Evolutionary conservation across 2,329 filamentous ascomycete species (phyloP).

Genomic region (Chaetomium sp.): DNA sequence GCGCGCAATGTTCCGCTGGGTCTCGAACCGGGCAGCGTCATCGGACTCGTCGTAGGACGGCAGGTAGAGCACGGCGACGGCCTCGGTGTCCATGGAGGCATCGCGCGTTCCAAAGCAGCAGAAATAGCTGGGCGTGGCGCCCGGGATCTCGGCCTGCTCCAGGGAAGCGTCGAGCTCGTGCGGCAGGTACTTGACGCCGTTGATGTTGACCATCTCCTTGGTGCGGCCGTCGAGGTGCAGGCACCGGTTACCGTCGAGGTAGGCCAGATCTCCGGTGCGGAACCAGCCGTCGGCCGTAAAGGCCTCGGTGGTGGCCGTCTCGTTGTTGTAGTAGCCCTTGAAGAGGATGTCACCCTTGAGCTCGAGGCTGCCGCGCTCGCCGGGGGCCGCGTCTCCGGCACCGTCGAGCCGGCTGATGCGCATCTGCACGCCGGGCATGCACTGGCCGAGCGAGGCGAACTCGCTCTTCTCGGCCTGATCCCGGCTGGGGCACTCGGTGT

Average conservation of each 20-base stretch:
- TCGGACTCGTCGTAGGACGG: conserved; percentile 38
- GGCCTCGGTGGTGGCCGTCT: conserved; percentile 57
- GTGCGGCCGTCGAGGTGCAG: conserved; percentile 43
- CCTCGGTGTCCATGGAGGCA: conserved; percentile 41
- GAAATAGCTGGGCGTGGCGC: conserved; percentile 19
- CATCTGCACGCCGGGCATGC: conserved; percentile 45
- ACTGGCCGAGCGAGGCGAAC: conserved; percentile 45
- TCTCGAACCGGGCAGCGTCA: conserved; percentile 31
- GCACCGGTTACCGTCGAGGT: conserved; percentile 41
- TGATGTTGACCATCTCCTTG: conserved; percentile 51
- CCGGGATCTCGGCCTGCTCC: conserved; percentile 39
- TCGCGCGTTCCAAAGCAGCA: conserved; percentile 21
- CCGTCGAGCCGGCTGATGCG: conserved; percentile 38
- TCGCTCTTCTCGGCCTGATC: conserved; percentile 39
- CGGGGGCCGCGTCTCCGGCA: conserved; percentile 26
- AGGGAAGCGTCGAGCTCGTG: conserved; percentile 45
- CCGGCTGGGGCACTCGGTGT: conserved; percentile 44
- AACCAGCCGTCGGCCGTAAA: conserved; percentile 55
- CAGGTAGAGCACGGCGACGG: conserved; percentile 45
- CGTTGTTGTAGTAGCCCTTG: conserved; percentile 64
- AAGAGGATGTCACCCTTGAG: conserved; percentile 63
- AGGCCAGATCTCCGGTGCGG: conserved; percentile 44
- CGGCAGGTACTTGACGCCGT: conserved; percentile 48
- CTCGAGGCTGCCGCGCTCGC: conserved; percentile 59
- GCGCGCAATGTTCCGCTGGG: conserved; percentile 33